Percentiles rank a stretch among this genome's conserved stretches.
Evolutionary conservation across 345 rosid genomes (phyloP).

Genomic region (Moricandia moricandioides): DNA sequence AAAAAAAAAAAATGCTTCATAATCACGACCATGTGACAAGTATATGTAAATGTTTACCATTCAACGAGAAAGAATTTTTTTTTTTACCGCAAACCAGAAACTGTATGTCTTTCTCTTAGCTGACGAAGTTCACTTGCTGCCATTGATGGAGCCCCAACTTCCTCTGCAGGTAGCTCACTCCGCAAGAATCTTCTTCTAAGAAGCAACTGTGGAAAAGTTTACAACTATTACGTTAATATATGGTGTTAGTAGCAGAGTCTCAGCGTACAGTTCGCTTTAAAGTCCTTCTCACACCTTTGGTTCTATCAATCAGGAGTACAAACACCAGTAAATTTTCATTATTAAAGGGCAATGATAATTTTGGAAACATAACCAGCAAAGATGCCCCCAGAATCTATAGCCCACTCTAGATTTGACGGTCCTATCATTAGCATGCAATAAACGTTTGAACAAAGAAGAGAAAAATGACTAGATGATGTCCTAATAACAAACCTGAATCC

Average conservation of each 20-base stretch:
- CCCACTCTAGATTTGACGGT: background rate
- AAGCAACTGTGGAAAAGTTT: background rate
- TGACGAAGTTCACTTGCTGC: slow-evolving; percentile 11
- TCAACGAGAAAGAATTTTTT: background rate
- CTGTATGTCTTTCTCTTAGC: slow-evolving; percentile 10
- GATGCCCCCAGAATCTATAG: background rate
- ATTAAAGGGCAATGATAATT: background rate
- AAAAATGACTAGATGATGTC: background rate
- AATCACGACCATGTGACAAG: background rate
- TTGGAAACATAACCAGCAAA: background rate
- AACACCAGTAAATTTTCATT: background rate
- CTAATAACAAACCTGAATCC: slow-evolving; percentile 2
- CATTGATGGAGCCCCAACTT: slow-evolving; percentile 1
- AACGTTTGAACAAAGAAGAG: background rate
- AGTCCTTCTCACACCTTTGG: background rate
- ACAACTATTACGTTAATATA: background rate
- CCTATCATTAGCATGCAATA: background rate
- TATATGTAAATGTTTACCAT: background rate
- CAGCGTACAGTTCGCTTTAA: background rate
- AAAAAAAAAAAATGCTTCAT: background rate
- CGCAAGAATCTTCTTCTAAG: slow-evolving; percentile 10
- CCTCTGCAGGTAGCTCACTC: background rate
- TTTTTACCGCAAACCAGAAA: slow-evolving; percentile 9
- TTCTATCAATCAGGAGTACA: background rate
- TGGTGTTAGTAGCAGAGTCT: background rate